A percentile compares a stretch with the other conserved stretches of the same genome.
Conservation (phyloP, 2,329 filamentous ascomycete genomes). For the Colletotrichum sp. region DNA sequence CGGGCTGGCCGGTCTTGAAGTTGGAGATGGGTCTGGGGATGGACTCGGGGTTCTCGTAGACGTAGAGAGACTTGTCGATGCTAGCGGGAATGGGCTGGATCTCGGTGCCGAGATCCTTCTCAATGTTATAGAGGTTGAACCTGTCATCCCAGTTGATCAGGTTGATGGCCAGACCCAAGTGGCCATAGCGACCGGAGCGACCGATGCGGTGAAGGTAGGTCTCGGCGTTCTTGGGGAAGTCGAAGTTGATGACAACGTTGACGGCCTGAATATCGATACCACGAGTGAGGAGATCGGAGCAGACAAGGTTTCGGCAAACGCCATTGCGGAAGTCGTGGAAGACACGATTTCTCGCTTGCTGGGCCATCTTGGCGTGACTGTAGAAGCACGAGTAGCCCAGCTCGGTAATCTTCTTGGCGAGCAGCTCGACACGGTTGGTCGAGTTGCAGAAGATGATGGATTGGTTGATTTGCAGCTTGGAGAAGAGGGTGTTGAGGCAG, state of each 20-base stretch:
- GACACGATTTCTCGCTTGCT: slow-evolving; percentile 95
- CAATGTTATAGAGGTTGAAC: slow-evolving; percentile 98
- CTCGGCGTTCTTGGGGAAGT: slow-evolving; percentile 99
- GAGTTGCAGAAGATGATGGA: slow-evolving; percentile 99
- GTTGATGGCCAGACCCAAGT: slow-evolving; percentile 97
- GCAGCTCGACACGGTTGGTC: slow-evolving; percentile 94
- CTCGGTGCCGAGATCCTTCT: slow-evolving; percentile 95
- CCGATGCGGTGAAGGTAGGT: slow-evolving; percentile 98
- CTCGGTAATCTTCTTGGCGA: slow-evolving; percentile 99
- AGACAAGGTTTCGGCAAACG: slow-evolving; percentile 96
- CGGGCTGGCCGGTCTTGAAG: slow-evolving; percentile 36
- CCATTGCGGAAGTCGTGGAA: slow-evolving; percentile 99
- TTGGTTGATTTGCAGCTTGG: slow-evolving; percentile 98
- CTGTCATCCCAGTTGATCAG: slow-evolving; percentile 99
- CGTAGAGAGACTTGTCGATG: slow-evolving; percentile 98
- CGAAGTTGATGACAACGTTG: slow-evolving; percentile 99
- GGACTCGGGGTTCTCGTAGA: slow-evolving; percentile 94
- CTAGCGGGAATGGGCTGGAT: slow-evolving; percentile 93
- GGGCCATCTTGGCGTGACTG: slow-evolving; percentile 97
- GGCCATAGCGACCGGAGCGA: slow-evolving; percentile 95
- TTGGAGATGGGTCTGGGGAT: slow-evolving; percentile 82
- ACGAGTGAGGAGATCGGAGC: slow-evolving; percentile 94
- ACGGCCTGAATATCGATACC: slow-evolving; percentile 99
- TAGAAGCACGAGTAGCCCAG: slow-evolving; percentile 99
- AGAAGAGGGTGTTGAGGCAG: slow-evolving; percentile 98